phyloP scores from a whole-genome alignment of 1,284 basidiomycete species.

The Agroathelia rolfsii region DNA sequence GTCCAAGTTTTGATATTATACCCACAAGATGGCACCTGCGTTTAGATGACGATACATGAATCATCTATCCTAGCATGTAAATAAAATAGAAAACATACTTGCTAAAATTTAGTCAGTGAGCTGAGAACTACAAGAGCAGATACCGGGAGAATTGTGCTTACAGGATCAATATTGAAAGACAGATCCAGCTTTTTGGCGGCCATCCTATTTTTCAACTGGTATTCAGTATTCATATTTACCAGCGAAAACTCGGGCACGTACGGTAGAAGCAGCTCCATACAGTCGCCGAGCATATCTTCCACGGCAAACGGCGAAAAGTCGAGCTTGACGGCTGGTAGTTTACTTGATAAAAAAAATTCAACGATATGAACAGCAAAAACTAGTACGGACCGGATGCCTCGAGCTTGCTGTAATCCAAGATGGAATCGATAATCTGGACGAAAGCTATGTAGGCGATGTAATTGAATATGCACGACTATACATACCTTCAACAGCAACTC shows the following conservation, averaged over 20 bases:
- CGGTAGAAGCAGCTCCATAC: too few relatives aligned
- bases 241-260: too few relatives aligned
- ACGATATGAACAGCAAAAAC: background rate
- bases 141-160: constrained; percentile 57
- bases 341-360: constrained; percentile 7
- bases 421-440: constrained; percentile 60
- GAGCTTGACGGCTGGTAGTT: constrained; percentile 45
- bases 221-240: too few relatives aligned
- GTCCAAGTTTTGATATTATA: too few relatives aligned
- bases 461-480: background rate
- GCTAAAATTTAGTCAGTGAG: background rate
- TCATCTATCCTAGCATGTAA: too few relatives aligned
- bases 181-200: constrained; percentile 62
- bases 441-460: background rate
- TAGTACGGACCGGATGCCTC: constrained; percentile 49
- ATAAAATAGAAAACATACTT: too few relatives aligned
- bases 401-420: constrained; percentile 64
- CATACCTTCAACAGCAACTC: constrained; percentile 55
- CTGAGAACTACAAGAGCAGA: constrained; percentile 14
- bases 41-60: too few relatives aligned
- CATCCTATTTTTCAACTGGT: too few relatives aligned
- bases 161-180: constrained; percentile 55
- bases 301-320: constrained; percentile 57
- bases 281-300: constrained; percentile 61
- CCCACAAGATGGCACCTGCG: too few relatives aligned